Base-by-base conservation (phyloP, 441 rosid species). In the Populus hybrid region DNA sequence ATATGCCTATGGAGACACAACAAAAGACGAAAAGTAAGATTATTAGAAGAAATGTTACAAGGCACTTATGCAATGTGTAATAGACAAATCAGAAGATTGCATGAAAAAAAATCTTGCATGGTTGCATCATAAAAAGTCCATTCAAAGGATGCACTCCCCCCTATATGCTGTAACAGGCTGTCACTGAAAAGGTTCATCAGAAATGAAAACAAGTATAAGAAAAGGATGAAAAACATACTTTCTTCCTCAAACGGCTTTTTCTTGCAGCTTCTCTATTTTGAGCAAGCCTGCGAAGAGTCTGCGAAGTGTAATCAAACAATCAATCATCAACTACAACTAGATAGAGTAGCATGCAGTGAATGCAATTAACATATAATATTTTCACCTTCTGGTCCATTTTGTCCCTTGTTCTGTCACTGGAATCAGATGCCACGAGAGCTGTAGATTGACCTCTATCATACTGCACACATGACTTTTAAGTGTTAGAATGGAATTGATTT, bases 211-310 rank as follows among this genome's bases (percentile, higher is more conserved):
- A 24, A 34, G 50, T 50, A 65, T 61, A 72, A 35, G 2, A 65
- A 28, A 36, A 32, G 3, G 6, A 75, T 38, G 36, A 28, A 28
- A 42, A 63, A 68, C 82, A 70, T 85, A 92, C 99, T 75, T 97
- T 94, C 86, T 97, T 97, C 84, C 98, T 89, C 84, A 97, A 82
- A 80, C 99, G 91, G 84, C 99, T 97, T 87, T 97, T 97, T 81
- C 98, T 91, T 70, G 99, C 99, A 66, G 99, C 99, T 86, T 97
- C 99, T 65, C 98, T 96, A 86, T 97, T 97, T 86, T 97, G 99
- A 85, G 99, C 99, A 65, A 97, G 98, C 83, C 99, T 90, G 71
- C 99, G 98, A 80, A 94, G 92, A 34, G 98, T 93, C 99, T 97
- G 92, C 79, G 79, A 69, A 82, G 84, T 76, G 80, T 80, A 76